A percentile compares a stretch with the other conserved stretches of the same genome.
Conservation (phyloP, 2,329 filamentous ascomycete species). For the Epicoccum sorghinum region DNA sequence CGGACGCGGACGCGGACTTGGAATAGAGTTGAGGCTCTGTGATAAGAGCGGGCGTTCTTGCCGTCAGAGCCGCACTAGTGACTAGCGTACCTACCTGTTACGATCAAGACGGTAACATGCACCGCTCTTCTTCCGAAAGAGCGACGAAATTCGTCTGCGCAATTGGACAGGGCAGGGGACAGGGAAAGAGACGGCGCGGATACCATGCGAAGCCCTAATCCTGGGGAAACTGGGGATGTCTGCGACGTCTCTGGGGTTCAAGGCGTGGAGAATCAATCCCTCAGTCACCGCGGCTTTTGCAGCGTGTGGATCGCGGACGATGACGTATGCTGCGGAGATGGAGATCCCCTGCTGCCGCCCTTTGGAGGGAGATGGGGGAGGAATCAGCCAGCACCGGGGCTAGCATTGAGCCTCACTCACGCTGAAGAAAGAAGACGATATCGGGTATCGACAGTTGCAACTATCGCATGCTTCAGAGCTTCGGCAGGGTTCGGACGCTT, state of each 20-base stretch:
- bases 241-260: slow-evolving; percentile 17
- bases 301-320: slow-evolving; percentile 2
- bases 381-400: not conserved
- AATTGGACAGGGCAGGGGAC: not conserved
- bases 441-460: not conserved
- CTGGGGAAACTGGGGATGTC: slow-evolving; percentile 29
- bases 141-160: not conserved
- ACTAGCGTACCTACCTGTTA: too few species aligned
- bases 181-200: slow-evolving; percentile 23
- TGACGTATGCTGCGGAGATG: slow-evolving; percentile 4
- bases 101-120: not conserved
- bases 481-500: slow-evolving; percentile 19
- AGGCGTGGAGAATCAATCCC: slow-evolving; percentile 4
- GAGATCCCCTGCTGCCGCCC: not conserved
- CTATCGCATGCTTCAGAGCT: not conserved
- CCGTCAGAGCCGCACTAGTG: too few species aligned
- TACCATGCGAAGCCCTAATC: slow-evolving; percentile 24
- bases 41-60: too few species aligned
- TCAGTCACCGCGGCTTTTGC: slow-evolving; percentile 17
- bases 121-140: slow-evolving; percentile 4
- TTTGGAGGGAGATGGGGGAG: not conserved
- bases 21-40: too few species aligned
- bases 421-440: too few species aligned
- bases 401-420: not conserved
- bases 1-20: too few species aligned